Evolutionary conservation across 1,139 yeast species (phyloP).

Genomic region (Candida sp.): DNA sequence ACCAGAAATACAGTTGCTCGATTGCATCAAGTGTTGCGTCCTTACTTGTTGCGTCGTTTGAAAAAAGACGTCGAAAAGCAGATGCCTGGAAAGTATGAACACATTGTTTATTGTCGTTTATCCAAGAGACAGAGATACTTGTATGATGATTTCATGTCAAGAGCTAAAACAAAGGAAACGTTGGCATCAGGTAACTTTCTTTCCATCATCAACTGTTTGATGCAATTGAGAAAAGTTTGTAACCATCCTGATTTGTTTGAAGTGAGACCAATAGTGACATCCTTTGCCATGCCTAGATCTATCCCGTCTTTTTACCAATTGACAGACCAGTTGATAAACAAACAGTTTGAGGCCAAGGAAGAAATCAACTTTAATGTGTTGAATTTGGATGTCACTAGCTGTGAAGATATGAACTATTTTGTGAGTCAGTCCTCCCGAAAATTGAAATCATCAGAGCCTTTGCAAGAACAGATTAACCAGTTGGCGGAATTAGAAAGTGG

Average conservation of each 20-base stretch:
- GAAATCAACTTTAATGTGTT: constrained; percentile 57
- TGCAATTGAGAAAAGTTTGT: constrained; percentile 98
- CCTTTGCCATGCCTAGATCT: constrained; percentile 74
- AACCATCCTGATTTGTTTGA: constrained; percentile 98
- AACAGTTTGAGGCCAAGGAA: constrained; percentile 24
- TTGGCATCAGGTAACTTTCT: constrained; percentile 93
- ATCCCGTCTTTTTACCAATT: constrained; percentile 56
- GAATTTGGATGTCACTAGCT: constrained; percentile 60
- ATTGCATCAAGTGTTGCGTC: constrained; percentile 92
- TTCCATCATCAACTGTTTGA: constrained; percentile 94
- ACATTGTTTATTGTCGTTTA: constrained; percentile 87
- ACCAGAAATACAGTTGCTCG: constrained; percentile 86
- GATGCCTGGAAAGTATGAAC: constrained; percentile 99
- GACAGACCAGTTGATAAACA: constrained; percentile 48
- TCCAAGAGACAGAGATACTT: constrained; percentile 92
- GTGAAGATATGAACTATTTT: constrained; percentile 51
- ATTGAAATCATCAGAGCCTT: constrained; percentile 51
- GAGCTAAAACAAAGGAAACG: constrained; percentile 95
- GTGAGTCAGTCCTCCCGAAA: constrained; percentile 49
- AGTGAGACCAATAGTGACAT: constrained; percentile 92
- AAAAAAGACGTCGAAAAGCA: constrained; percentile 98
- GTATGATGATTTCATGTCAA: constrained; percentile 96
- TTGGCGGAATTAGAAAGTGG: constrained; percentile 33
- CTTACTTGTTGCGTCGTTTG: constrained; percentile 87
- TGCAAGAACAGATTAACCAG: constrained; percentile 48